Evolutionary conservation across 129 eudicot genomes (phyloP).

Genomic region (Escallonia herrerae): DNA sequence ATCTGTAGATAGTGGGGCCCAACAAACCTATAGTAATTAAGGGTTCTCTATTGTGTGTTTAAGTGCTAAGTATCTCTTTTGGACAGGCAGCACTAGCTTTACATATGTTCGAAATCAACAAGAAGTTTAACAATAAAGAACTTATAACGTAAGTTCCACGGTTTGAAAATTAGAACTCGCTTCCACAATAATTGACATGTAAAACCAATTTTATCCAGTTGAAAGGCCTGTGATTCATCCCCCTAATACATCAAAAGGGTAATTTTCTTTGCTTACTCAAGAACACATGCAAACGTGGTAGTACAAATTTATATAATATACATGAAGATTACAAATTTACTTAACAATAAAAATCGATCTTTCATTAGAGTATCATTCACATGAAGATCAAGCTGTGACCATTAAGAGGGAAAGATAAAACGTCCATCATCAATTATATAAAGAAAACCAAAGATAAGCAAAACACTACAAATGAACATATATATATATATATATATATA

Average conservation of each 20-base stretch:
- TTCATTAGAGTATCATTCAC: conserved; percentile 83
- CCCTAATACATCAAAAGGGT: background rate
- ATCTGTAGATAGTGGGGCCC: too few species aligned
- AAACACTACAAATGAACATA: background rate
- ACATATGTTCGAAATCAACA: too few species aligned
- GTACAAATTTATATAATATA: background rate
- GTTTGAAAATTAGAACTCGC: too few species aligned
- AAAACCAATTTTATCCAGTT: background rate
- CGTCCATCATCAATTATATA: conserved; percentile 11
- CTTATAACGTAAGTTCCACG: too few species aligned
- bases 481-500: background rate
- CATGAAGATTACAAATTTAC: conserved; percentile 17
- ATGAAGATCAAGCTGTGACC: conserved; percentile 75
- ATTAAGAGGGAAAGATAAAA: conserved; percentile 10
- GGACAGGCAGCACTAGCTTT: too few species aligned
- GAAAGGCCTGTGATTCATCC: background rate
- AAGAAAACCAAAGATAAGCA: background rate
- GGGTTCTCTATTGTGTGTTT: too few species aligned
- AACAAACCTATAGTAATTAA: too few species aligned
- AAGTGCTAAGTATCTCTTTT: too few species aligned
- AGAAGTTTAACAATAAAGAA: too few species aligned
- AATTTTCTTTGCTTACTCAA: conserved; percentile 42
- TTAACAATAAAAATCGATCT: conserved; percentile 94
- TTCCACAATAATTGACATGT: too few species aligned
- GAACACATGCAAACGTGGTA: conserved; percentile 1